Evolutionary conservation across 768 basidiomycete genomes (phyloP).

Genomic region (Psilocybe subaeruginosa): DNA sequence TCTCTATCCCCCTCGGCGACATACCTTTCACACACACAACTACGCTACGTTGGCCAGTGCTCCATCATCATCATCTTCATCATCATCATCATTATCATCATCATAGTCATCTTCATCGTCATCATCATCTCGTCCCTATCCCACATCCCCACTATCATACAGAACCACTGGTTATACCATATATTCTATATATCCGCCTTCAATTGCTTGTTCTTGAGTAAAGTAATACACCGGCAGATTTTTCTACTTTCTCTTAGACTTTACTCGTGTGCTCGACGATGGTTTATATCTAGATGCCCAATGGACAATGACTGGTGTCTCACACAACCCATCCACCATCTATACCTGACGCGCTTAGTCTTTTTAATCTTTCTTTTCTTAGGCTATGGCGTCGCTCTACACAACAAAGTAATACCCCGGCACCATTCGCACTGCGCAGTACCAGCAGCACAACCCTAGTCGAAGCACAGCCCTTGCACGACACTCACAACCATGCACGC

Average conservation of each 20-base stretch:
- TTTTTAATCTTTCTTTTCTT: background rate
- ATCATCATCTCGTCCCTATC: background rate
- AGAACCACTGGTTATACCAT: constrained; percentile 7
- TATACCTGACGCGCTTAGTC: background rate
- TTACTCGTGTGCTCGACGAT: background rate
- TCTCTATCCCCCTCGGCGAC: background rate
- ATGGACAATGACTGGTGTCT: background rate
- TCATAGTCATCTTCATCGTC: background rate
- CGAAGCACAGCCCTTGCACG: background rate
- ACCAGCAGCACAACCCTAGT: background rate
- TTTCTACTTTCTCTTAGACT: background rate
- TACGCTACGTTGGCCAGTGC: background rate
- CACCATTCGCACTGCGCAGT: background rate
- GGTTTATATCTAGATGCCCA: background rate
- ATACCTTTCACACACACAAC: background rate
- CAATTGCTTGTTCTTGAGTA: background rate
- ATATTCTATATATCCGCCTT: constrained; percentile 1
- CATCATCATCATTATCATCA: background rate
- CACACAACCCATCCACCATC: background rate
- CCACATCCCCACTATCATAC: constrained; percentile 5
- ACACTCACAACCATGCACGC: background rate
- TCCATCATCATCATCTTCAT: background rate
- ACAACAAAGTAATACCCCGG: background rate
- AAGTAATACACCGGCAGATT: constrained; percentile 3
- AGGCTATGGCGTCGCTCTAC: background rate